Evolutionary conservation across 495 filamentous ascomycete species (phyloP).

Genomic region (Neurospora pannonica): DNA sequence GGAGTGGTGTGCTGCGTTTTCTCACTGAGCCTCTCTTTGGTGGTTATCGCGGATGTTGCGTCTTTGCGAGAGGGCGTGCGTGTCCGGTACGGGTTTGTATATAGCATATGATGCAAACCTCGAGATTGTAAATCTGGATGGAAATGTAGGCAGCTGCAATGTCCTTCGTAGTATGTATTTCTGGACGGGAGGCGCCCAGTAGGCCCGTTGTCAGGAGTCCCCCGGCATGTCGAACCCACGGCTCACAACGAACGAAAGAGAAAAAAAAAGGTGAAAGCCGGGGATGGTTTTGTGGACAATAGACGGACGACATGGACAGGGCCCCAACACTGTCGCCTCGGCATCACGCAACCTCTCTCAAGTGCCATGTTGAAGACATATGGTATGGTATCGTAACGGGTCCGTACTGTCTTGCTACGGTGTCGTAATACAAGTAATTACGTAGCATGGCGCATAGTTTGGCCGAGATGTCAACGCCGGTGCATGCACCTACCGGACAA

Average conservation of each 20-base stretch:
- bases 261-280: neutral
- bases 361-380: neutral
- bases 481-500: neutral
- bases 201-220: neutral
- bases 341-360: neutral
- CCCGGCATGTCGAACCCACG: neutral
- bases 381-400: neutral
- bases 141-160: neutral
- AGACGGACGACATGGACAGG: neutral
- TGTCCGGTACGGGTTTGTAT: neutral
- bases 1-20: neutral
- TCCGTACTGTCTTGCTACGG: neutral
- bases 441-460: neutral
- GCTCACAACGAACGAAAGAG: neutral
- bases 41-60: neutral
- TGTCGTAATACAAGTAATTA: neutral
- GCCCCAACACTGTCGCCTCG: neutral
- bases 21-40: neutral
- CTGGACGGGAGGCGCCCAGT: neutral
- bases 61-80: neutral
- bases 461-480: neutral
- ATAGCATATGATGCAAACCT: neutral
- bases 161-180: neutral
- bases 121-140: neutral
- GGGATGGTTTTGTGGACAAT: neutral